Evolutionary conservation across 805 yeast species (phyloP).

Genomic region (Metschnikowia aberdeeniae): DNA sequence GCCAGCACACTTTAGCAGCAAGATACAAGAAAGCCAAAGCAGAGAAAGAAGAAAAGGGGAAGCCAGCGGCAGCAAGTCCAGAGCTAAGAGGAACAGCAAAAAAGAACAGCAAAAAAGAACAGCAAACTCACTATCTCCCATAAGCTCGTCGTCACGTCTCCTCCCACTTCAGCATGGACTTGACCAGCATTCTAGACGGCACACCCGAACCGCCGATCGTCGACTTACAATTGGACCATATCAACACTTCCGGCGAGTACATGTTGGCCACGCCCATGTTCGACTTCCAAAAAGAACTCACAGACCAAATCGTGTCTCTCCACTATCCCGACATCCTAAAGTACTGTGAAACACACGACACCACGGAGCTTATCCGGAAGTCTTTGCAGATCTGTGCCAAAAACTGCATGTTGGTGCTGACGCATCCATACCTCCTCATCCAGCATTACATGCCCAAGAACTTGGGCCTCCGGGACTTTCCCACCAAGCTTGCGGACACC

Average conservation of each 20-base stretch:
- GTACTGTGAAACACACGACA: constrained; percentile 65
- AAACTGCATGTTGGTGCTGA: constrained; percentile 74
- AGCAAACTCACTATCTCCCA: too few species aligned
- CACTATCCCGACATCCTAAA: constrained; percentile 89
- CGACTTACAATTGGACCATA: constrained; percentile 46
- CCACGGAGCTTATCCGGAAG: constrained; percentile 56
- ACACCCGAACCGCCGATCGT: constrained; percentile 81
- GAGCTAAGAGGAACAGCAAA: too few species aligned
- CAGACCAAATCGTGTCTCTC: constrained; percentile 85
- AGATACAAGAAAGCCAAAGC: too few species aligned
- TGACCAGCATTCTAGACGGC: constrained; percentile 70
- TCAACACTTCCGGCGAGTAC: constrained; percentile 57
- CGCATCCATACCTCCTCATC: constrained; percentile 85
- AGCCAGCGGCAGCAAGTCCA: too few species aligned
- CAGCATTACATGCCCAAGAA: constrained; percentile 84
- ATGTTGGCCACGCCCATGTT: constrained; percentile 78
- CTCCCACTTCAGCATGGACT: constrained; percentile 52
- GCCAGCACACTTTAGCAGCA: too few species aligned
- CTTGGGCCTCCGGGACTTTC: constrained; percentile 65
- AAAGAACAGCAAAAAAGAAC: too few species aligned
- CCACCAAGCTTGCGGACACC: constrained; percentile 65
- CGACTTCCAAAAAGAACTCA: constrained; percentile 80
- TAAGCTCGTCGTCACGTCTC: too few species aligned
- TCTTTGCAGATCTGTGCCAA: constrained; percentile 70
- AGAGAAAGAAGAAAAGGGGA: too few species aligned